phyloP scores from a whole-genome alignment of 2,329 filamentous ascomycete species.

The Claviceps purpurea region DNA sequence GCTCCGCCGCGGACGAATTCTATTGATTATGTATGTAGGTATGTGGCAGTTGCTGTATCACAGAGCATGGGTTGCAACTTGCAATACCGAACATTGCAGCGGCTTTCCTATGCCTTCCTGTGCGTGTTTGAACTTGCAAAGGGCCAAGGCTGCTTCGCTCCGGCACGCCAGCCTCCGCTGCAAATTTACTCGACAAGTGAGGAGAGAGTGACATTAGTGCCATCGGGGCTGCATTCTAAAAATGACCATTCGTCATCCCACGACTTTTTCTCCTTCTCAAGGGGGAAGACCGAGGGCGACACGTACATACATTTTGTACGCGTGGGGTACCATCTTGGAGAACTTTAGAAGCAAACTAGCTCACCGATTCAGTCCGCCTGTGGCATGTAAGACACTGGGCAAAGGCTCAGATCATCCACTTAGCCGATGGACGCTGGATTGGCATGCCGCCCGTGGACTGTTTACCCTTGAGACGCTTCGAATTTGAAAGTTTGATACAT shows the following conservation, averaged over 20 bases:
- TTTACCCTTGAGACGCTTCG: not conserved
- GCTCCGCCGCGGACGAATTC: not conserved
- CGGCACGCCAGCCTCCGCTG: not conserved
- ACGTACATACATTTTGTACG: not conserved
- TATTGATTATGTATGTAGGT: not conserved
- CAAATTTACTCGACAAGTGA: not conserved
- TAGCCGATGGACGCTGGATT: not conserved
- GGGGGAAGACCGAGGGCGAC: not conserved
- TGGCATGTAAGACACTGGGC: conserved; percentile 6
- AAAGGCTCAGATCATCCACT: conserved; percentile 2
- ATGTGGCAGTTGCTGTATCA: not conserved
- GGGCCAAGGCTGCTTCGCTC: not conserved
- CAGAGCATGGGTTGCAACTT: not conserved
- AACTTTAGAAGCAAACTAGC: not conserved
- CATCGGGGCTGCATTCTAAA: not conserved
- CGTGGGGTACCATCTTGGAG: not conserved
- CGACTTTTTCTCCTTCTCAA: not conserved
- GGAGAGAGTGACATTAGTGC: not conserved
- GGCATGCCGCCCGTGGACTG: not conserved
- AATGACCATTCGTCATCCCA: not conserved
- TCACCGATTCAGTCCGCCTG: not conserved
- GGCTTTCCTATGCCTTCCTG: not conserved
- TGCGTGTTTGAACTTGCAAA: not conserved
- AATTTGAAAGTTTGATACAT: not conserved
- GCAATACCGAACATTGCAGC: not conserved